Base-by-base conservation (phyloP, 192 early-diverging fungal species). In the Glomus cerebriforme region DNA sequence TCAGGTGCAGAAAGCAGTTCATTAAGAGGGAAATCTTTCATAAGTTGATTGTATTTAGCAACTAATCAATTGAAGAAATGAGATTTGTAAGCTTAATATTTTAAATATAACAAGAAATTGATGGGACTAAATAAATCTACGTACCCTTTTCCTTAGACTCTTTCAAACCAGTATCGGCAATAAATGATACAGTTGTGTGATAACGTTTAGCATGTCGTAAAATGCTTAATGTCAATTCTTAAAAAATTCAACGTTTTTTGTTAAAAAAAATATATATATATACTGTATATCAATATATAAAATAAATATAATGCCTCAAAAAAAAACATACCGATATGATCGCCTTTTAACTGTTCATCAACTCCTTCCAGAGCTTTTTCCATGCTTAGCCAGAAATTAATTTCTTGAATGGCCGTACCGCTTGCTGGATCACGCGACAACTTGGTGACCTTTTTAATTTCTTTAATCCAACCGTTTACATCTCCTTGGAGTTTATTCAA, bases 321-420 rank as follows among this genome's bases (percentile, higher is more conserved):
- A 54, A 54, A 54, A 19, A 7, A 59, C 31, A 17, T 26, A 89
- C 88, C 85, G 65, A 95, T 90, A 84, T 94, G 91, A 71, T 97
- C 96, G 83, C 93, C 94, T 87, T 94, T 95, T 43, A 99, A 85
- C 86, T 98, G 96, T 75, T 96, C 94, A 78, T 99, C 96, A 78
- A 99, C 97, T 71, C 92, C 89, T 77, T 93, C 92, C 62, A 99
- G 84, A 29, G 95, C 96, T 22, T 91, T 87, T 83, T 99, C 98
- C 96, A 99, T 97, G 69, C 92, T 93, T 39, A 97, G 86, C 98
- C 98, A 99, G 83, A 99, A 99, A 85, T 97, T 97, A 85, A 99
- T 97, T 85, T 99, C 98, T 85, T 98, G 96, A 65, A 93, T 93
- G 29, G 98, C 96, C 7, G 95, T 94, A 12, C 96, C 97, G 26